Base-by-base conservation (phyloP, 1,284 basidiomycete species). In the Agroathelia rolfsii region DNA sequence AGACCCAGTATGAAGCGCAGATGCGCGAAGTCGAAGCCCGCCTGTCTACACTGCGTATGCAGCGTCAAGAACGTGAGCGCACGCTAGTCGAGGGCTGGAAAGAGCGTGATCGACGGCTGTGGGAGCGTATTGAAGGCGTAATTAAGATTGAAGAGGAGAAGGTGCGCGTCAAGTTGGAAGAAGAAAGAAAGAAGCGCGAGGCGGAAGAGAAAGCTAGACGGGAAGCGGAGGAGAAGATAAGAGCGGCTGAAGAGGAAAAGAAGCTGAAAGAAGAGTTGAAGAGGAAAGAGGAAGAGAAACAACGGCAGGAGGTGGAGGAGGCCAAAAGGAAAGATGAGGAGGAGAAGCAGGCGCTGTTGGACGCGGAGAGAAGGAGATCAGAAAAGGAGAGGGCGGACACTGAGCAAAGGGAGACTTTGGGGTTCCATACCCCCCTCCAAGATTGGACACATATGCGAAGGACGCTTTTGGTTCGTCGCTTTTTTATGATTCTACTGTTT, bases 361-460 rank as follows among this genome's bases (percentile, higher is more conserved):
- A 61, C 34, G 65, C 60, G 26, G 62, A 64, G 42, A 42, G 56
- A 37, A 55, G 58, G 42, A 55, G 56, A 23, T 49, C 51, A 22
- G 52, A 58, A 26, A 55, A 58, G 23, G 62, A 58, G 38, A 59
- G n/a, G n/a, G 51, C 51, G 34, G 46, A 45, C 36, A 41, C 45
- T 38, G 45, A 49, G 41, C 42, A 36, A 39, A 46, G 56, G 39
- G 55, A 55, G 41, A 48, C 47, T 23, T 39, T 74, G 14, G 73
- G 73, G 6, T 55, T 76, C 45, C 60, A 62, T 1, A 64, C 66
- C 1, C 61, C 74, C 5, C 63, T 63, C 22, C 68, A 74, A 9
- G 83, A 89, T 45, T 93, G 84, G 82, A 49, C 53, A 28, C 53
- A 64, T 16, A 84, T 76, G 37, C 69, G 79, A 11, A 57, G 61